Evolutionary conservation across 805 yeast genomes (phyloP).

Genomic region (Nakazawaea ambrosiae): DNA sequence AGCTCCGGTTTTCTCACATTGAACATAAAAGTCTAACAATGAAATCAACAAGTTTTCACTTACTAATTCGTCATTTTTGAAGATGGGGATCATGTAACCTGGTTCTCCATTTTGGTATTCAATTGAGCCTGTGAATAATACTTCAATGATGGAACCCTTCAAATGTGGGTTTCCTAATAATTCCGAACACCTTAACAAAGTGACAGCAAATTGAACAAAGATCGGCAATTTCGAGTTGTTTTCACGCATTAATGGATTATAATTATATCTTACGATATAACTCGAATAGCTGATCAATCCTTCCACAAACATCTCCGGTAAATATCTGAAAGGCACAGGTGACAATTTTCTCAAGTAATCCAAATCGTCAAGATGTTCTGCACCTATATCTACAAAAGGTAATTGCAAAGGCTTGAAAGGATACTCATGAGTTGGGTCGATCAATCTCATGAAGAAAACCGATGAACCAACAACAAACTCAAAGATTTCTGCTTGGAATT

Average conservation of each 20-base stretch:
- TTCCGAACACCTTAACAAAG: conserved; percentile 78
- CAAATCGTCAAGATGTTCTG: conserved; percentile 62
- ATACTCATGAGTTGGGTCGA: conserved; percentile 64
- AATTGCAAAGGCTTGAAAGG: conserved; percentile 46
- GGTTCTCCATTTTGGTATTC: conserved; percentile 49
- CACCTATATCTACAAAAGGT: conserved; percentile 53
- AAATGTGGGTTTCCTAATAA: conserved; percentile 87
- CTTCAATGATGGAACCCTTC: conserved; percentile 77
- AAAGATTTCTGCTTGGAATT: conserved; percentile 57
- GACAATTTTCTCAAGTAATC: conserved; percentile 59
- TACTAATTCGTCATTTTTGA: conserved; percentile 58
- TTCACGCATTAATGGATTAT: conserved; percentile 44
- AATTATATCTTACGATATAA: conserved; percentile 47
- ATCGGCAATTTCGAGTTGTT: conserved; percentile 40
- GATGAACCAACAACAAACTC: conserved; percentile 75
- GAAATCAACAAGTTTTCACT: conserved; percentile 68
- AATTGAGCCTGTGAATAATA: conserved; percentile 67
- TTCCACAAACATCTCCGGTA: conserved; percentile 82
- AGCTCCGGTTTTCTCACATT: conserved; percentile 94
- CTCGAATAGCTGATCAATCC: conserved; percentile 70
- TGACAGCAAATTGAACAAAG: conserved; percentile 66
- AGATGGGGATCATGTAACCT: conserved; percentile 67
- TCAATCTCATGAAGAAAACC: conserved; percentile 59
- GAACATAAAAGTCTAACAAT: conserved; percentile 82
- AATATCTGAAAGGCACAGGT: conserved; percentile 72